Evolutionary conservation across 331 rosid genomes (phyloP).

Genomic region (Dryas integrifolia): DNA sequence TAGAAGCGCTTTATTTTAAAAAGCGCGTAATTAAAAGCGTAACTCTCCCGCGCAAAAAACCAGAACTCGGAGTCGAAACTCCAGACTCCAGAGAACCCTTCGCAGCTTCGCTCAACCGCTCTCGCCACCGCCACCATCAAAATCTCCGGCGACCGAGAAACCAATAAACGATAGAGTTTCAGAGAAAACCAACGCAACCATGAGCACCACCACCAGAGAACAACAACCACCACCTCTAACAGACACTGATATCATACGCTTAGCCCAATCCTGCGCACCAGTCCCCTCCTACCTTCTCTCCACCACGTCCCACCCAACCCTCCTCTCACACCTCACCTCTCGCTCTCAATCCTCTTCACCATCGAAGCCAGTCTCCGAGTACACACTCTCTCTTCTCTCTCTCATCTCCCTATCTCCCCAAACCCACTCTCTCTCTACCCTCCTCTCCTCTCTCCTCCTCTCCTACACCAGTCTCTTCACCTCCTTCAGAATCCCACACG

Average conservation of each 20-base stretch:
- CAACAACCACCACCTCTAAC: conserved; percentile 4
- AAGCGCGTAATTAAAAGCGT: too few relatives aligned
- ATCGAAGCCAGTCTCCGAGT: conserved; percentile 34
- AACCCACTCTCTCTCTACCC: conserved; percentile 31
- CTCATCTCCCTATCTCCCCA: conserved; percentile 39
- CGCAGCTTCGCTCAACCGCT: conserved; percentile 1
- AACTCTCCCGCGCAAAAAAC: conserved; percentile 21
- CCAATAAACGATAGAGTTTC: neutral
- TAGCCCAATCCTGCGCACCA: conserved; percentile 30
- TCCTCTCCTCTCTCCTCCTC: conserved; percentile 35
- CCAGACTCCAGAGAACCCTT: neutral
- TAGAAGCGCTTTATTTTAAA: too few relatives aligned
- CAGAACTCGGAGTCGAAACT: neutral
- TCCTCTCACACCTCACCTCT: conserved; percentile 31
- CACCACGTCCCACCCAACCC: conserved; percentile 27
- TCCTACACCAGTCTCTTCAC: conserved; percentile 34
- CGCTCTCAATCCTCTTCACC: conserved; percentile 32
- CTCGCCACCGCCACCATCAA: neutral
- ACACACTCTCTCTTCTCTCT: conserved; percentile 37
- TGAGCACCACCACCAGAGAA: neutral
- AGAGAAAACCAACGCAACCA: conserved; percentile 6
- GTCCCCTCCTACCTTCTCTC: conserved; percentile 34
- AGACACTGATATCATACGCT: conserved; percentile 31
- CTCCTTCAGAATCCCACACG: conserved; percentile 32
- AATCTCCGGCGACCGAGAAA: neutral